These are phyloP conservation scores for Paracorniculantispora psalliotae DNA, from an alignment of 2,329 filamentous ascomycete species.

Conservation along the genomic window DNA sequence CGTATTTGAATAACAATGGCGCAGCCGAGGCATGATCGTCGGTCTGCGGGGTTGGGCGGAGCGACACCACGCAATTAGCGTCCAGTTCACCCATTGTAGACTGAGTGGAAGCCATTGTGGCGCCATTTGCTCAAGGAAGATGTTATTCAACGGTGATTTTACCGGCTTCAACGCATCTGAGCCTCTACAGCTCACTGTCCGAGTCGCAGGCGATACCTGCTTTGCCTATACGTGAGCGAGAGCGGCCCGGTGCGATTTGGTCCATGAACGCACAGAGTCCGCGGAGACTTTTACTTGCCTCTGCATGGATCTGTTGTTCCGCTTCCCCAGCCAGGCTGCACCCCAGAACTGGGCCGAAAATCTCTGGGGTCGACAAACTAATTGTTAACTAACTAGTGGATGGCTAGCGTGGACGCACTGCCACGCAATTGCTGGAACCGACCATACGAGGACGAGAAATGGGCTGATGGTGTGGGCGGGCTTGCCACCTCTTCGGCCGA, in stretches of 20 bases:
- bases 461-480: neutral
- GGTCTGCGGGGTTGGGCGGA: neutral
- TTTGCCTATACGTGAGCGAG: no score
- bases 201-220: no score
- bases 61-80: neutral
- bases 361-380: neutral
- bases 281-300: neutral
- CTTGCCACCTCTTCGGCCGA: no score
- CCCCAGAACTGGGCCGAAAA: neutral
- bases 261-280: neutral
- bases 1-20: neutral
- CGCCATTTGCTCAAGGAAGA: no score
- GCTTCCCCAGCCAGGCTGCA: neutral
- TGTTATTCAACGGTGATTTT: no score
- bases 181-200: no score
- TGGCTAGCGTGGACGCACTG: neutral
- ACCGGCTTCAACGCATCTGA: no score
- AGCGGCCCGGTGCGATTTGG: no score
- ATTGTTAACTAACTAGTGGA: neutral
- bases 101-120: neutral
- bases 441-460: neutral
- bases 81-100: neutral
- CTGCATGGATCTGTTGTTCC: neutral
- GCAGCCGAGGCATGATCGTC: constrained; percentile 2
- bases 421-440: neutral